Conservation (phyloP, 1,284 basidiomycete genomes). For the Gastroboletus turbinatus region DNA sequence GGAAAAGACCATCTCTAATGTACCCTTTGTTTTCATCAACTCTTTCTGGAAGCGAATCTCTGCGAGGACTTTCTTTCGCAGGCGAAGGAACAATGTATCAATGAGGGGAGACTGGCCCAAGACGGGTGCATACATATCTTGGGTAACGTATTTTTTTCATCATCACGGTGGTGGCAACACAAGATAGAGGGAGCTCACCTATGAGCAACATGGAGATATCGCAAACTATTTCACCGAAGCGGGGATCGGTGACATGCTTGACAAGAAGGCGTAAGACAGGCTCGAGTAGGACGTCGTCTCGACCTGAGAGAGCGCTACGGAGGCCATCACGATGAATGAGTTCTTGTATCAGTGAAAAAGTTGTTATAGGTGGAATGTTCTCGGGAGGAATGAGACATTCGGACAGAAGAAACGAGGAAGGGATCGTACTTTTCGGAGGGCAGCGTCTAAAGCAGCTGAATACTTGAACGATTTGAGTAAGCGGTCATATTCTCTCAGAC, state of each 20-base stretch:
- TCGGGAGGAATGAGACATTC: slow-evolving; percentile 31
- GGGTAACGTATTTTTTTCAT: not conserved
- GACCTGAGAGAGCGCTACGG: slow-evolving; percentile 80
- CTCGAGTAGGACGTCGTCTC: slow-evolving; percentile 94
- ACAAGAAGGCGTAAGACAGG: slow-evolving; percentile 85
- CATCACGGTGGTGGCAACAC: not conserved
- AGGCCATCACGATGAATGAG: slow-evolving; percentile 92
- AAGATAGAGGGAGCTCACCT: slow-evolving; percentile 51
- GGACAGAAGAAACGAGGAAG: not conserved
- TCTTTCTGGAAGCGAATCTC: slow-evolving; percentile 93
- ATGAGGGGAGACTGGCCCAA: slow-evolving; percentile 93
- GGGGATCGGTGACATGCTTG: slow-evolving; percentile 86
- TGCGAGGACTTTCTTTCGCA: slow-evolving; percentile 80
- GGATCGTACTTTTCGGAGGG: slow-evolving; percentile 71
- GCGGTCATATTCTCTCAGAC: slow-evolving; percentile 86
- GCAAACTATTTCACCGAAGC: slow-evolving; percentile 87
- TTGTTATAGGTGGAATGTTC: slow-evolving; percentile 79
- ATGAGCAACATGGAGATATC: slow-evolving; percentile 83
- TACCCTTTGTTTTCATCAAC: slow-evolving; percentile 81
- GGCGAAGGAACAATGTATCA: slow-evolving; percentile 81
- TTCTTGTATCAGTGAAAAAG: slow-evolving; percentile 93
- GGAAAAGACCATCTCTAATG: slow-evolving; percentile 90
- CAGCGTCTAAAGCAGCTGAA: slow-evolving; percentile 89
- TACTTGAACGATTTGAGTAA: slow-evolving; percentile 94
- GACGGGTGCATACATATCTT: slow-evolving; percentile 90